Evolutionary conservation across 495 filamentous ascomycete species (phyloP).

Genomic region (Hypoxylon intermedium): DNA sequence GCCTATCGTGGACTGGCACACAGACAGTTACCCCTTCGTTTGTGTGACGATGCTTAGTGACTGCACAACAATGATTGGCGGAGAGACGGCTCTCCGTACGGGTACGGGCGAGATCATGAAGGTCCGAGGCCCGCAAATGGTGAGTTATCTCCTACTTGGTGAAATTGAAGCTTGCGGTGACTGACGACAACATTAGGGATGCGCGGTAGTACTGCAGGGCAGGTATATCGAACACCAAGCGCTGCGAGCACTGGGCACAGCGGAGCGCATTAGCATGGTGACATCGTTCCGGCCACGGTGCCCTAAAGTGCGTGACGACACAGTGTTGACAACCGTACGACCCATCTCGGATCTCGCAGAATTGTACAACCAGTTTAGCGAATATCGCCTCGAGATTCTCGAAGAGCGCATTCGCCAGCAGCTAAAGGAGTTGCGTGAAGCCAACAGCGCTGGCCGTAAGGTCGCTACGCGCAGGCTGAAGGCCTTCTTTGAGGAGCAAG

Average conservation of each 20-base stretch:
- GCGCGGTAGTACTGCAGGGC: slow-evolving; percentile 72
- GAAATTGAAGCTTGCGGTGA: slow-evolving; percentile 8
- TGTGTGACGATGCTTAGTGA: slow-evolving; percentile 81
- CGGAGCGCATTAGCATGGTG: slow-evolving; percentile 75
- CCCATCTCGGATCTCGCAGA: slow-evolving; percentile 70
- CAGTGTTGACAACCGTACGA: slow-evolving; percentile 70
- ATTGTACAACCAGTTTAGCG: slow-evolving; percentile 72
- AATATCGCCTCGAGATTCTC: slow-evolving; percentile 75
- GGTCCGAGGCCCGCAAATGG: slow-evolving; percentile 71
- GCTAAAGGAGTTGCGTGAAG: slow-evolving; percentile 54
- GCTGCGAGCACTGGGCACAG: slow-evolving; percentile 65
- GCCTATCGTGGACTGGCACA: slow-evolving; percentile 74
- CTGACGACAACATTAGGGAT: slow-evolving; percentile 57
- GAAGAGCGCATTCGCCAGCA: slow-evolving; percentile 63
- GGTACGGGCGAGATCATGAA: slow-evolving; percentile 69
- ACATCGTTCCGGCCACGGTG: slow-evolving; percentile 72
- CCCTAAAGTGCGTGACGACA: slow-evolving; percentile 67
- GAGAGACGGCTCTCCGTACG: slow-evolving; percentile 71
- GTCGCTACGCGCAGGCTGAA: slow-evolving; percentile 55
- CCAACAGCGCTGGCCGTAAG: slow-evolving; percentile 48
- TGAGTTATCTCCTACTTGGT: slow-evolving; percentile 41
- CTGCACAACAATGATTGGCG: slow-evolving; percentile 72
- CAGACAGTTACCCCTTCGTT: slow-evolving; percentile 77
- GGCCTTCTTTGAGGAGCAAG: slow-evolving; percentile 58
- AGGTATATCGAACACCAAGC: slow-evolving; percentile 77